Conservation (phyloP, 179 eudicot species). For the Patellifolia procumbens region DNA sequence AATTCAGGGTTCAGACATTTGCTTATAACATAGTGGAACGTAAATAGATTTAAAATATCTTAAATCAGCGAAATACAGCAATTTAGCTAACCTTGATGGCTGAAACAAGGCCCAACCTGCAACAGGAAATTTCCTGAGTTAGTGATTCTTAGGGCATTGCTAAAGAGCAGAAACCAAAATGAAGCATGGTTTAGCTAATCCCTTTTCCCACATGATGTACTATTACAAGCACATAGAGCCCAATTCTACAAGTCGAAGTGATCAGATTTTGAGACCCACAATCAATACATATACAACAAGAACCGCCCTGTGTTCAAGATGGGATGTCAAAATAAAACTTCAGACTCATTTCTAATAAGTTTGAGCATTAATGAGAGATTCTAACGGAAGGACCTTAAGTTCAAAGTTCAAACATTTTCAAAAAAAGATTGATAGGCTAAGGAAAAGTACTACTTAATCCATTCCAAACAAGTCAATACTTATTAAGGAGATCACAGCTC, state of each 20-base stretch:
- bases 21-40: not conserved
- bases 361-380: not conserved
- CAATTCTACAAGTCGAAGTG: not conserved
- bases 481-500: too few species aligned
- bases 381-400: too few species aligned
- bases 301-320: not conserved
- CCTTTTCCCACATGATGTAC: not conserved
- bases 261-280: not conserved
- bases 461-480: too few species aligned
- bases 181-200: not conserved
- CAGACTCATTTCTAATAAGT: not conserved
- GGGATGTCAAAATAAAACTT: not conserved
- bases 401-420: not conserved
- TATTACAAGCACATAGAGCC: not conserved
- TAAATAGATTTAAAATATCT: not conserved
- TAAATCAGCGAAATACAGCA: not conserved
- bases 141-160: not conserved
- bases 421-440: not conserved
- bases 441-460: not conserved
- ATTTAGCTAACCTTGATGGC: constrained; percentile 63
- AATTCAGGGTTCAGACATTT: too few species aligned
- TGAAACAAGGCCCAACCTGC: constrained; percentile 89
- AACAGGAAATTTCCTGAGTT: constrained; percentile 2
- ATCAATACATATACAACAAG: not conserved
- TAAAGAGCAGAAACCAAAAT: constrained; percentile 17